Evolutionary conservation across 352 stramenopile genomes (phyloP).

Genomic region (Aphanomyces invadans): DNA sequence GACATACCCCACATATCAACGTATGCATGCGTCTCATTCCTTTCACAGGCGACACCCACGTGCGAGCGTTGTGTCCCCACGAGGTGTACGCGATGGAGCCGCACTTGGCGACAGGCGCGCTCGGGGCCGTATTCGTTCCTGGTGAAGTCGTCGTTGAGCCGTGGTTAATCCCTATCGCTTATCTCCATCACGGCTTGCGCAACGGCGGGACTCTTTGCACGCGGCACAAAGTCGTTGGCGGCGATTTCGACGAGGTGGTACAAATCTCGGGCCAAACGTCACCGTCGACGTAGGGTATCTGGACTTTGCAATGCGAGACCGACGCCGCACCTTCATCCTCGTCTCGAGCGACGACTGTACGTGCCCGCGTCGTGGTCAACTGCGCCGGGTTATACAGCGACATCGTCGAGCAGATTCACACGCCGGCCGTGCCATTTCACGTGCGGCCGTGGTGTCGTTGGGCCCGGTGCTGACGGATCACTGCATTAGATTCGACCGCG

Average conservation of each 20-base stretch:
- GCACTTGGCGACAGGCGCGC: conserved; percentile 29
- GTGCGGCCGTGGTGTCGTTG: conserved; percentile 5
- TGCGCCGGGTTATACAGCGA: conserved; percentile 40
- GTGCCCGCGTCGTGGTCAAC: conserved; percentile 40
- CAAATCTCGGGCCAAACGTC: neutral
- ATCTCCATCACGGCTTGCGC: conserved; percentile 36
- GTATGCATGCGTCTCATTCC: neutral
- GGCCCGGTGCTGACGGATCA: too few relatives aligned
- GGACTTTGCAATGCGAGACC: conserved; percentile 24
- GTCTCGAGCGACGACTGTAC: too few relatives aligned
- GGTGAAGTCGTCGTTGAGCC: conserved; percentile 59
- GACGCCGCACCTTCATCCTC: too few relatives aligned
- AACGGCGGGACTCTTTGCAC: conserved; percentile 36
- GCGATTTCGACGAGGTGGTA: neutral
- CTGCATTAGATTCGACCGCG: conserved; percentile 32
- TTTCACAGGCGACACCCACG: conserved; percentile 40
- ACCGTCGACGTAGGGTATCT: neutral
- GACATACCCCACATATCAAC: neutral
- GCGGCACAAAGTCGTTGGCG: conserved; percentile 21
- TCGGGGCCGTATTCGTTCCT: conserved; percentile 44
- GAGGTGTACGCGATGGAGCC: conserved; percentile 37
- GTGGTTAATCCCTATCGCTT: conserved; percentile 49
- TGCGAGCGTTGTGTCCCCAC: conserved; percentile 25
- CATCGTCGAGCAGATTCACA: conserved; percentile 30
- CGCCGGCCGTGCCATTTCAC: conserved; percentile 20